phyloP scores from a whole-genome alignment of 208 protist genomes.

The Naegleria gruberi region DNA sequence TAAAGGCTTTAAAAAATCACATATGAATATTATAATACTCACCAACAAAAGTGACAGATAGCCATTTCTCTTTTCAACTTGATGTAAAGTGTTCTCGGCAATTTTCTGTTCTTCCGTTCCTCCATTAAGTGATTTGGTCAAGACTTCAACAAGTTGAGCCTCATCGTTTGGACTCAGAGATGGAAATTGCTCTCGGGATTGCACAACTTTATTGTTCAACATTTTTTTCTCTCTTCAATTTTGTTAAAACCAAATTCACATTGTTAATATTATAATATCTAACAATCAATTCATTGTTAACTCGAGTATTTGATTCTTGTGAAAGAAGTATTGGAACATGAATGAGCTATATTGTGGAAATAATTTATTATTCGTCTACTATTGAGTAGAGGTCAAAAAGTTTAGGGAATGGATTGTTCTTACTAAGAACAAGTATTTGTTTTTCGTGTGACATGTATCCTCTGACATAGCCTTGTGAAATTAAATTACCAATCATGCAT shows the following conservation, averaged over 20 bases:
- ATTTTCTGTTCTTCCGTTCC: not conserved
- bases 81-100: not conserved
- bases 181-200: not conserved
- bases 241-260: too few species aligned
- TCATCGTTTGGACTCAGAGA: not conserved
- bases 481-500: not conserved
- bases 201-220: too few species aligned
- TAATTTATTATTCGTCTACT: too few species aligned
- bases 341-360: too few species aligned
- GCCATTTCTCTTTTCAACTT: conserved; percentile 18
- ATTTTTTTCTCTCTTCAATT: too few species aligned
- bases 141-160: not conserved
- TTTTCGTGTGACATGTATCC: conserved; percentile 13
- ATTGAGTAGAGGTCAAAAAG: not conserved
- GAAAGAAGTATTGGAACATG: too few species aligned
- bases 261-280: too few species aligned
- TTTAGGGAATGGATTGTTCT: not conserved
- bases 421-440: not conserved
- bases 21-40: not conserved
- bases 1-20: too few species aligned
- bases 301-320: too few species aligned
- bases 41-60: not conserved
- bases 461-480: not conserved
- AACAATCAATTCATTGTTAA: too few species aligned
- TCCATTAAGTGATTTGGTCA: not conserved